phyloP scores from a whole-genome alignment of 805 yeast genomes.

The Pichia nanzhaoensis region DNA sequence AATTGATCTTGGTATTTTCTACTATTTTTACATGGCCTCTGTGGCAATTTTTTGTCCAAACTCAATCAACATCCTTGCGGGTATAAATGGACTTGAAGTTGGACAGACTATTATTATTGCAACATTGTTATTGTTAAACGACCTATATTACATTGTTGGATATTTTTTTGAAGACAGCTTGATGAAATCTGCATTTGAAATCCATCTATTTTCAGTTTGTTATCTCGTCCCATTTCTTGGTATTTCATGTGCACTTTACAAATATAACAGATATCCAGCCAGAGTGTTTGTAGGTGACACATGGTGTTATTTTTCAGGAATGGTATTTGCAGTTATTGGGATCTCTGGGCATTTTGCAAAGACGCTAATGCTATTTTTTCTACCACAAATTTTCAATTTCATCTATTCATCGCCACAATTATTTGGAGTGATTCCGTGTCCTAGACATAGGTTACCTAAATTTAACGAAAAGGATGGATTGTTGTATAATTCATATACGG shows the following conservation, averaged over 20 bases:
- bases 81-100: constrained; percentile 93
- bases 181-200: constrained; percentile 57
- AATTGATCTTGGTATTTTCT: constrained; percentile 70
- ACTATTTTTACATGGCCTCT: constrained; percentile 86
- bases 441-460: constrained; percentile 87
- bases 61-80: constrained; percentile 92
- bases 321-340: constrained; percentile 97
- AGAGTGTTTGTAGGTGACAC: constrained; percentile 96
- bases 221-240: constrained; percentile 83
- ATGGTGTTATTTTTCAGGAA: constrained; percentile 95
- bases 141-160: constrained; percentile 51
- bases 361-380: constrained; percentile 75
- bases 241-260: constrained; percentile 67
- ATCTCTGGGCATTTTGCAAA: constrained; percentile 95
- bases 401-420: constrained; percentile 89
- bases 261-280: constrained; percentile 87
- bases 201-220: constrained; percentile 77
- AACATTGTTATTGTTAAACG: constrained; percentile 65
- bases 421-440: constrained; percentile 83
- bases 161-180: constrained; percentile 39
- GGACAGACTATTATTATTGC: constrained; percentile 87
- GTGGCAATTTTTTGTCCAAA: constrained; percentile 93
- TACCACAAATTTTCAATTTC: constrained; percentile 90
- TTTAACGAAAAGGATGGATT: constrained; percentile 62
- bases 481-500: constrained; percentile 65